Evolutionary conservation across 2,329 filamentous ascomycete genomes (phyloP).

Genomic region (Leptographium lundbergii): DNA sequence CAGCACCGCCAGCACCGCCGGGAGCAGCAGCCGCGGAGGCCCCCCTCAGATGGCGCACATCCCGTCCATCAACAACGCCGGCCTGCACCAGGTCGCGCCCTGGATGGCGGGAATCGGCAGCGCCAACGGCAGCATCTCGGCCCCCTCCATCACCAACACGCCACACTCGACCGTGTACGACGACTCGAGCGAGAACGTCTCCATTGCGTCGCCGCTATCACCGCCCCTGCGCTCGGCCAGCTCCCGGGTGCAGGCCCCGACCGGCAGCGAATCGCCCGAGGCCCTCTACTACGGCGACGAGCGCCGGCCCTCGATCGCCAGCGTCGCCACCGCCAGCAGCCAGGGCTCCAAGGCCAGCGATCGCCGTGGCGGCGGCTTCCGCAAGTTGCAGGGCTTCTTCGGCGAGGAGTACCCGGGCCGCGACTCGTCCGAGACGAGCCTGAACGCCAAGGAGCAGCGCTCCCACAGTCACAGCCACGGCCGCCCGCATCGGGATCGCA

Average conservation of each 20-base stretch:
- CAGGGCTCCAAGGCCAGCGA: slow-evolving; percentile 65
- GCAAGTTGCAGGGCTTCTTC: slow-evolving; percentile 84
- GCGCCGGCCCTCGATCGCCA: slow-evolving; percentile 76
- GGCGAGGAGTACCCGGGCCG: slow-evolving; percentile 72
- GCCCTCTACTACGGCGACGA: slow-evolving; percentile 53
- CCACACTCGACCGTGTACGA: slow-evolving; percentile 54
- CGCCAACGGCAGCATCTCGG: slow-evolving; percentile 13
- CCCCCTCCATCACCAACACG: slow-evolving; percentile 21
- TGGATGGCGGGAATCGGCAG: slow-evolving; percentile 35
- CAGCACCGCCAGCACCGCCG: slow-evolving; percentile 31
- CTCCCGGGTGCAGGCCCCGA: slow-evolving; percentile 23
- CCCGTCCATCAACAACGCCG: slow-evolving; percentile 40
- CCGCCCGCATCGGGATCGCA: slow-evolving; percentile 56
- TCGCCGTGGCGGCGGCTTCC: slow-evolving; percentile 58
- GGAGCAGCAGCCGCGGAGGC: slow-evolving; percentile 19
- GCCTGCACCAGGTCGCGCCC: slow-evolving; percentile 41
- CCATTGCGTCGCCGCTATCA: slow-evolving; percentile 51
- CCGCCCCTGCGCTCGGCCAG: slow-evolving; percentile 50
- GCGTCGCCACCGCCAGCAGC: slow-evolving; percentile 70
- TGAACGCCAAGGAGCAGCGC: slow-evolving; percentile 48
- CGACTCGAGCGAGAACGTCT: slow-evolving; percentile 61
- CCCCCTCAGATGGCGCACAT: slow-evolving; percentile 48
- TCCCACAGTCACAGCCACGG: slow-evolving; percentile 50
- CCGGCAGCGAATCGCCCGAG: slow-evolving; percentile 48
- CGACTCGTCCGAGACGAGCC: slow-evolving; percentile 62